Percentiles rank a stretch among this genome's conserved stretches.
These are phyloP conservation scores for Stentor coeruleus DNA, from an alignment of 73 alveolate species.

Conservation along the genomic window DNA sequence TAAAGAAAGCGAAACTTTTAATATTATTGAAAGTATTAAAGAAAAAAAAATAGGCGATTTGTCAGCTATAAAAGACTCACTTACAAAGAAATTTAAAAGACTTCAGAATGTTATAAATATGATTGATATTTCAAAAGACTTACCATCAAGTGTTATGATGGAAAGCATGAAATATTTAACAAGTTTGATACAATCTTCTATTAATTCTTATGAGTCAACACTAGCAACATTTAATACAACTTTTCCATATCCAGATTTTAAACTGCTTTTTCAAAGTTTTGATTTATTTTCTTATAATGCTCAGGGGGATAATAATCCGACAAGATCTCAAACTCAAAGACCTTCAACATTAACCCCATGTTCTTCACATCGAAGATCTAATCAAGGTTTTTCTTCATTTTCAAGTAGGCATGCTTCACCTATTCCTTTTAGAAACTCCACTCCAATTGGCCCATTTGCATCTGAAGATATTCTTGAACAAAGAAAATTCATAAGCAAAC, in stretches of 20 bases:
- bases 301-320: not conserved
- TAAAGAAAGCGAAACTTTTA: not conserved
- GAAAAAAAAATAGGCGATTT: not conserved
- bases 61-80: not conserved
- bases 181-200: not conserved
- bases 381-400: not conserved
- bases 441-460: not conserved
- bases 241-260: not conserved
- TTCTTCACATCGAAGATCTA: not conserved
- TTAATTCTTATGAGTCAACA: not conserved
- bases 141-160: slow-evolving; percentile 1
- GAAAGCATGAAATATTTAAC: slow-evolving; percentile 2
- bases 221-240: not conserved
- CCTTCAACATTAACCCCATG: not conserved
- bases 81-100: not conserved
- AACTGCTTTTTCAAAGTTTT: not conserved
- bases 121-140: not conserved
- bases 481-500: not conserved
- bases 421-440: not conserved
- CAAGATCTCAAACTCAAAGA: not conserved
- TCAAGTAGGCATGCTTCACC: not conserved
- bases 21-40: not conserved
- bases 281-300: not conserved
- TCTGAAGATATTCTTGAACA: not conserved
- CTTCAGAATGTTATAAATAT: not conserved